Base-by-base conservation (phyloP, 2,329 filamentous ascomycete species). In the Dactylellina cionopaga region DNA sequence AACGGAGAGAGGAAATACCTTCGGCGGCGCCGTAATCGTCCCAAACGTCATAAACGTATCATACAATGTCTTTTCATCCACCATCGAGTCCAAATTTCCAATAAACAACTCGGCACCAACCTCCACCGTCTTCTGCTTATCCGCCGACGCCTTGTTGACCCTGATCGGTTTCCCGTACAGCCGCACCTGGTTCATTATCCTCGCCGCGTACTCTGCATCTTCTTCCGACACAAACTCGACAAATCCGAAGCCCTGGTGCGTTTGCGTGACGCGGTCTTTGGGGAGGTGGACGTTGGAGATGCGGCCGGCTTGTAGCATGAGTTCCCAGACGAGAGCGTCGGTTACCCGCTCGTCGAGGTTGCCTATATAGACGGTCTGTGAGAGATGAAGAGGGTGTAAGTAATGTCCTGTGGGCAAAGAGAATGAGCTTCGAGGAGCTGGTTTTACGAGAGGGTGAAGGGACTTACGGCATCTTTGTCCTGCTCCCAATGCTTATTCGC, bases 251-350 rank as follows among this genome's bases (percentile, higher is more conserved):
- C 95, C 95, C 82, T 98, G 95, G 81, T 99, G 95, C 65, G 89
- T 90, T 79, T 97, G 92, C 47, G 95, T 97, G 77, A 99, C 95
- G 80, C 95, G 92, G 81, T 99, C 95, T 84, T 97, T 96, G 63
- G 95, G 95, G 79, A 99, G 89, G 83, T 99, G 95, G 75, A 99
- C 94, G 82, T 98, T 98, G 79, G 96, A 92, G 78, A 99, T 96
- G 77, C 94, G 93, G 62, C 95, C 95, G 80, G 93, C 92, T 83
- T 99, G 95, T 63, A 97, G 89, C 92, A 98, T 98, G 78, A 99
- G 86, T 84, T 99, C 95, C 89, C 95, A 97, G 76, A 99, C 88
- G 76, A 96, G 86, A 77, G 90, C 89, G 79, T 96, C 92, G 47
- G 90, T 90, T 76, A 95, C 91, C 80, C 95, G 92, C 84, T 99